These are phyloP conservation scores for Glycine latifolia DNA, from an alignment of 306 rosid genomes.

Conservation along the genomic window DNA sequence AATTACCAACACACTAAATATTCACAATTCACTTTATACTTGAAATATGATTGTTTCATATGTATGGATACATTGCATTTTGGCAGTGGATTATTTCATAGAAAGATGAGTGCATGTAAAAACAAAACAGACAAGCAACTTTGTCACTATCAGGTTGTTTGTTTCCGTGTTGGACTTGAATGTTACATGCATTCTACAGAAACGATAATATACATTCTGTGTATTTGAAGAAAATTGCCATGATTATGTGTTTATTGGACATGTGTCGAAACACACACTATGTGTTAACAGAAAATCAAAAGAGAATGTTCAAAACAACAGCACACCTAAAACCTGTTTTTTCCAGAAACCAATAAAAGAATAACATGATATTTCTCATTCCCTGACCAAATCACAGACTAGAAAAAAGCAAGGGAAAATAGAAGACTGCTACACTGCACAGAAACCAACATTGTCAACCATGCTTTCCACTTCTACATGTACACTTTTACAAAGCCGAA, in stretches of 20 bases:
- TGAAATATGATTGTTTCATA: background rate
- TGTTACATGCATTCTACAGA: background rate
- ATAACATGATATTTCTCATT: slow-evolving; percentile 22
- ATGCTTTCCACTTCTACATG: slow-evolving; percentile 2
- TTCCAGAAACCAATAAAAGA: background rate
- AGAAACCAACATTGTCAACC: slow-evolving; percentile 24
- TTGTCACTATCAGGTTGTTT: background rate
- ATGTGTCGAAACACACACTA: background rate
- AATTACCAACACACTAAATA: background rate
- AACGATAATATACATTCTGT: background rate
- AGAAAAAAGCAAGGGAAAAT: background rate
- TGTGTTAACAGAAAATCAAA: slow-evolving; percentile 12
- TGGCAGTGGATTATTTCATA: background rate
- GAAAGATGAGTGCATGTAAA: slow-evolving; percentile 26
- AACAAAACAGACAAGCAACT: slow-evolving; percentile 16
- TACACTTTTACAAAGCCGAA: background rate
- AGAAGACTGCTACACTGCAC: background rate
- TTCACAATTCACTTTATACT: slow-evolving; percentile 5
- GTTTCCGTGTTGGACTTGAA: background rate
- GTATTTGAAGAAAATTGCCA: background rate
- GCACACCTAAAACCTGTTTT: background rate
- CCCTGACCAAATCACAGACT: slow-evolving; percentile 4
- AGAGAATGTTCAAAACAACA: background rate
- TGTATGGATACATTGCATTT: background rate
- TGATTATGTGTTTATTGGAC: background rate